These are phyloP conservation scores for Cajanus cajan DNA, from an alignment of 306 rosid genomes.

Conservation along the genomic window DNA sequence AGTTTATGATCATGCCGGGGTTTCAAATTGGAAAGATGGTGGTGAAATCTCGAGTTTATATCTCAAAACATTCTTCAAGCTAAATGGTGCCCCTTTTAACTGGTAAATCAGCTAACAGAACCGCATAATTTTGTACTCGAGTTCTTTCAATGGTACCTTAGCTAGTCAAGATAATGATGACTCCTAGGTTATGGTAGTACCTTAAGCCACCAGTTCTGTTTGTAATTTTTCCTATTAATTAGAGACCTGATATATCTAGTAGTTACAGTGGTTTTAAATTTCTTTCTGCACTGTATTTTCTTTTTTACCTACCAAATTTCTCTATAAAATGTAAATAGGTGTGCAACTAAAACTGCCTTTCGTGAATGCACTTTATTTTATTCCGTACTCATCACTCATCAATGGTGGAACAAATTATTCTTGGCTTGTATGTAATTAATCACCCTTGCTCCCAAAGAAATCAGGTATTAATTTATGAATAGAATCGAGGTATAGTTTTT, in stretches of 20 bases:
- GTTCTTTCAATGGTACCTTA: constrained; percentile 19
- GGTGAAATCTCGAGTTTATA: constrained; percentile 69
- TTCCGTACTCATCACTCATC: neutral
- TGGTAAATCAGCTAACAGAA: constrained; percentile 38
- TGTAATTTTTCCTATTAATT: constrained; percentile 28
- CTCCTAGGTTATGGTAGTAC: constrained; percentile 31
- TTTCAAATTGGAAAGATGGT: constrained; percentile 52
- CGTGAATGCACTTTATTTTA: neutral
- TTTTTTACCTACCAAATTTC: constrained; percentile 21
- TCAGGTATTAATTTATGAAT: neutral
- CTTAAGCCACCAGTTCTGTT: constrained; percentile 22
- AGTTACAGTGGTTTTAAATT: constrained; percentile 19
- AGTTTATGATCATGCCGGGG: constrained; percentile 87
- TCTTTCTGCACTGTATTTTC: constrained; percentile 35
- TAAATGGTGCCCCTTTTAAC: constrained; percentile 36
- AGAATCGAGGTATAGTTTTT: neutral
- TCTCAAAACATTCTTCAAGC: constrained; percentile 36
- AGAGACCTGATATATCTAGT: constrained; percentile 25
- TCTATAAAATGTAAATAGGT: constrained; percentile 40
- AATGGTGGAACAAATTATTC: neutral
- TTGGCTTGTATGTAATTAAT: neutral
- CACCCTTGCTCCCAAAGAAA: neutral
- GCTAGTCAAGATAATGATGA: constrained; percentile 31
- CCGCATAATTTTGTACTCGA: constrained; percentile 31
- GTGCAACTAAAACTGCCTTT: neutral